phyloP scores from a whole-genome alignment of 176 grass and related monocot species.

The Paspalum vaginatum region DNA sequence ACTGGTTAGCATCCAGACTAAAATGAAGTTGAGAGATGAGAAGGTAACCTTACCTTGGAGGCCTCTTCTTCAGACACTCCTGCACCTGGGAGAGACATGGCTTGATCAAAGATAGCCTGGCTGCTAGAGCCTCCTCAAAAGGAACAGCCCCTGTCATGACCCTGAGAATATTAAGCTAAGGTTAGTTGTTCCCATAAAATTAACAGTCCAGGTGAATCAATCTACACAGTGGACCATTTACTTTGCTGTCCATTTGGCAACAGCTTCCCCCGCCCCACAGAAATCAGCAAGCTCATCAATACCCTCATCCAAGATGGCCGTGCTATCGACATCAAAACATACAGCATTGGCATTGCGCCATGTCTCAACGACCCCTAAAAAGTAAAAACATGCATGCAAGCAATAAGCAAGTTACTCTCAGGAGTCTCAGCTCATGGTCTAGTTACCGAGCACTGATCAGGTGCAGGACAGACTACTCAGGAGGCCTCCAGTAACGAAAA shows the following conservation, averaged over 20 bases:
- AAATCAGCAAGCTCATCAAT: conserved; percentile 87
- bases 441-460: too few relatives aligned
- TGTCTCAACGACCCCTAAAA: conserved; percentile 56
- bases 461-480: too few relatives aligned
- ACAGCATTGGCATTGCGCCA: conserved; percentile 61
- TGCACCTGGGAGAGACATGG: conserved; percentile 68
- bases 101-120: conserved; percentile 78
- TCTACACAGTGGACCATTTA: conserved; percentile 18
- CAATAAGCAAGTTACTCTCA: neutral
- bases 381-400: conserved; percentile 26
- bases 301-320: conserved; percentile 80
- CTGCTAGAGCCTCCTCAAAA: conserved; percentile 84
- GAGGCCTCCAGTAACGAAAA: too few relatives aligned
- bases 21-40: neutral
- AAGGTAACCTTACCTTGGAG: conserved; percentile 51
- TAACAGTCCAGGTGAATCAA: neutral
- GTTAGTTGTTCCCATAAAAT: neutral
- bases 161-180: conserved; percentile 37
- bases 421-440: too few relatives aligned
- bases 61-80: conserved; percentile 73
- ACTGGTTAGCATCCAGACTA: conserved; percentile 8
- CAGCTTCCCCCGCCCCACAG: conserved; percentile 70
- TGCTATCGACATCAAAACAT: conserved; percentile 94
- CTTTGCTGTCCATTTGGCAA: conserved; percentile 82
- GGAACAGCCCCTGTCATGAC: conserved; percentile 87